phyloP scores from a whole-genome alignment of 1,284 basidiomycete species.

The Ustanciosporium gigantosporum region DNA sequence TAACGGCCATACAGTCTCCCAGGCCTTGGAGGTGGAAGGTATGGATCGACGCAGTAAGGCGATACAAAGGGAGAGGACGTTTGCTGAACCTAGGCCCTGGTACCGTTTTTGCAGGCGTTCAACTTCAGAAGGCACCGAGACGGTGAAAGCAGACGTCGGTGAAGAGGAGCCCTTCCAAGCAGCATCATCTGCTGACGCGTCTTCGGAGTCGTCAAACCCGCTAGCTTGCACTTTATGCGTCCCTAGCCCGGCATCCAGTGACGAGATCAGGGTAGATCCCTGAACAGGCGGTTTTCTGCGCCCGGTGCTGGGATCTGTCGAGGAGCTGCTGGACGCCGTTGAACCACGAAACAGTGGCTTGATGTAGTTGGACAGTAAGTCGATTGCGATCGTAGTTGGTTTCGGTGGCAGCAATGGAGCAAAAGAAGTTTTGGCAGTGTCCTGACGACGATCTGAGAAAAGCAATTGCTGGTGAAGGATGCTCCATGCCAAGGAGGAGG shows the following conservation, averaged over 20 bases:
- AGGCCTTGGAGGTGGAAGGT: too few species aligned
- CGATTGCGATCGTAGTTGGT: constrained; percentile 1
- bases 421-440: too few species aligned
- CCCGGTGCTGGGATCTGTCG: constrained; percentile 12
- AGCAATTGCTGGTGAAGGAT: too few species aligned
- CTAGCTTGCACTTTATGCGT: neutral
- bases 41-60: too few species aligned
- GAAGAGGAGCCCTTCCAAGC: neutral
- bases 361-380: constrained; percentile 17
- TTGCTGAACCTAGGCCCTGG: too few species aligned
- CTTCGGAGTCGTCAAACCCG: neutral
- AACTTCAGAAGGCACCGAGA: too few species aligned
- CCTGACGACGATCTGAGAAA: too few species aligned
- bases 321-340: constrained; percentile 4
- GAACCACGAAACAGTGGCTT: constrained; percentile 21
- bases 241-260: neutral
- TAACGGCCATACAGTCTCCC: constrained; percentile 21
- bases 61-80: too few species aligned
- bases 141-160: neutral
- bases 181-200: neutral
- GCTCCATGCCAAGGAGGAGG: too few species aligned
- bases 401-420: too few species aligned
- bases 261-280: constrained; percentile 1
- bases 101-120: too few species aligned
- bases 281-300: constrained; percentile 5